A percentile compares a stretch with the other conserved stretches of the same genome.
Evolutionary conservation across 139 green algal genomes (phyloP).

Genomic region (Chlamydomonas urium): DNA sequence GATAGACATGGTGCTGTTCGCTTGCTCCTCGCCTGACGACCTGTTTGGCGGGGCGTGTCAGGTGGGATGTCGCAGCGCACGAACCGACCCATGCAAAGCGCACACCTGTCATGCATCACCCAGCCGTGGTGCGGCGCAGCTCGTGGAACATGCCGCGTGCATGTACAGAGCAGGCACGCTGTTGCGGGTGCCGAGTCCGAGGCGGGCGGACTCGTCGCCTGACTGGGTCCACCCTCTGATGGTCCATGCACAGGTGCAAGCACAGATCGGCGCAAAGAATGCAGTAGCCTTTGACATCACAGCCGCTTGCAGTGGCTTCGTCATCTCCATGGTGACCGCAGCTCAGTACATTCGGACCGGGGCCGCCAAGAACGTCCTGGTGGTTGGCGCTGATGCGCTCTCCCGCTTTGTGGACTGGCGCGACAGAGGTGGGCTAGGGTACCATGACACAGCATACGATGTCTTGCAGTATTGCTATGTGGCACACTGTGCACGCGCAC

Average conservation of each 20-base stretch:
- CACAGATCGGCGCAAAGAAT: conserved; percentile 73
- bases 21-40: conserved; percentile 94
- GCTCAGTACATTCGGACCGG: conserved; percentile 78
- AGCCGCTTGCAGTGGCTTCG: conserved; percentile 96
- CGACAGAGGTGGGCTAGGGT: conserved; percentile 69
- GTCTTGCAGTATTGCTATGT: not conserved
- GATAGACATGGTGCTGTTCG: conserved; percentile 89
- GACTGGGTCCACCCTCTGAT: no score
- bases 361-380: conserved; percentile 69
- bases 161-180: no score
- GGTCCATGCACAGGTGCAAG: conserved; percentile 85
- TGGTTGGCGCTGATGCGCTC: conserved; percentile 93
- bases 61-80: conserved; percentile 34
- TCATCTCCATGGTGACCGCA: conserved; percentile 87
- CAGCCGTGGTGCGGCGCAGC: no score
- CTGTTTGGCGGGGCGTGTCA: conserved; percentile 87
- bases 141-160: no score
- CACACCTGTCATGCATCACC: no score
- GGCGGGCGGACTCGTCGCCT: no score
- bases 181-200: no score
- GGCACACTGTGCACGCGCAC: no score
- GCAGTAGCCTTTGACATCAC: conserved; percentile 95
- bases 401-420: conserved; percentile 92
- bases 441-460: conserved; percentile 2
- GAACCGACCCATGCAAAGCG: no score